phyloP scores from a whole-genome alignment of 2,329 filamentous ascomycete species.

The Bipolaris cookei region DNA sequence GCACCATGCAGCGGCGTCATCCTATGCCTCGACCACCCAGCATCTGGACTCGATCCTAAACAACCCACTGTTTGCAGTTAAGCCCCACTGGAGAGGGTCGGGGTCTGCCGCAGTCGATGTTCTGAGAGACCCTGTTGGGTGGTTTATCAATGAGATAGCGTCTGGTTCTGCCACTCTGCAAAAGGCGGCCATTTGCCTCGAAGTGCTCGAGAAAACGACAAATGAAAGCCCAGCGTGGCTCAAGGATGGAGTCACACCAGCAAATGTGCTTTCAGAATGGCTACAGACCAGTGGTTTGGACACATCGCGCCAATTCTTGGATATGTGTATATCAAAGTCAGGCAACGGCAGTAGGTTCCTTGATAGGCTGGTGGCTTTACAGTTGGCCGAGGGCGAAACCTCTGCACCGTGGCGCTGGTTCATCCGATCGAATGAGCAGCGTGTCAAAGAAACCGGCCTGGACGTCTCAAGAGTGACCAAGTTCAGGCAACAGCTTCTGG shows the following conservation, averaged over 20 bases:
- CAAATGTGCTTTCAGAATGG: constrained; percentile 38
- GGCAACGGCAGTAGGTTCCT: constrained; percentile 22
- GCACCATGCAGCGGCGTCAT: constrained; percentile 39
- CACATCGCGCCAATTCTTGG: constrained; percentile 36
- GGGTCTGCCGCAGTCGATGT: constrained; percentile 35
- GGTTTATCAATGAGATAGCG: constrained; percentile 51
- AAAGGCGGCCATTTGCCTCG: constrained; percentile 50
- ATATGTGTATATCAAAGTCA: constrained; percentile 17
- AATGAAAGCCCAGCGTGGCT: constrained; percentile 4
- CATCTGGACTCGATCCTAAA: constrained; percentile 60
- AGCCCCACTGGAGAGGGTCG: constrained; percentile 34
- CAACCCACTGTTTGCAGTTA: constrained; percentile 57
- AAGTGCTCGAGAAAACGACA: constrained; percentile 35
- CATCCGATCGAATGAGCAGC: constrained; percentile 24
- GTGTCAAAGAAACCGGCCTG: constrained; percentile 26
- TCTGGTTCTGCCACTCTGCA: constrained; percentile 47
- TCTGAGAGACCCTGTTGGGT: constrained; percentile 47
- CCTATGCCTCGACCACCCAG: constrained; percentile 48
- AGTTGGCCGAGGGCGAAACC: constrained; percentile 32
- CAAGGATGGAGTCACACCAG: constrained; percentile 20
- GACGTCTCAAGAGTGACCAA: constrained; percentile 12
- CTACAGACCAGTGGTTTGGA: constrained; percentile 39
- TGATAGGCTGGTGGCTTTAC: constrained; percentile 27
- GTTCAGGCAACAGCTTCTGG: constrained; percentile 35
- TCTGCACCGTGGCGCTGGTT: constrained; percentile 42